Percentiles rank a stretch among this genome's conserved stretches.
Conservation (phyloP, 805 yeast species). For the Komagataella pseudopastoris region DNA sequence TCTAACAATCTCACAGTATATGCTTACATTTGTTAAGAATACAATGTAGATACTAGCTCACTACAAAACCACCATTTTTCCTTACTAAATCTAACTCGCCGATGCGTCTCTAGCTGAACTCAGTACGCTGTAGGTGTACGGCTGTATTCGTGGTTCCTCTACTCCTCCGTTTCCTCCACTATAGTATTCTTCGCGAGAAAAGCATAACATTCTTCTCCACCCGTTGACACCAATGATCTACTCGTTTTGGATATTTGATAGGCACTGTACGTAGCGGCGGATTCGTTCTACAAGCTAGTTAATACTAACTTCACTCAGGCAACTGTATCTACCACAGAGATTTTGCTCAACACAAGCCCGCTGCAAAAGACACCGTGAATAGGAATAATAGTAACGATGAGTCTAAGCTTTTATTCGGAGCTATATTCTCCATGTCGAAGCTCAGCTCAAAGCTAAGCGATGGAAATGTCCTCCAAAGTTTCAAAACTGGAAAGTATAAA, state of each 20-base stretch:
- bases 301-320: constrained; percentile 15
- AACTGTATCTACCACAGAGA: constrained; percentile 76
- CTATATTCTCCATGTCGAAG: constrained; percentile 65
- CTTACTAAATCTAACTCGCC: background rate
- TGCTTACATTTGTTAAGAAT: background rate
- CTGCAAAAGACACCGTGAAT: constrained; percentile 18
- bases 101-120: background rate
- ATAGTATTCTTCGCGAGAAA: background rate
- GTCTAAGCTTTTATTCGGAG: constrained; percentile 77
- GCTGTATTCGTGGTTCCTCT: background rate
- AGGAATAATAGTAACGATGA: constrained; percentile 50
- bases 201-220: background rate
- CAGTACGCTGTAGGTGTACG: background rate
- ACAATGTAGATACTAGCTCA: background rate
- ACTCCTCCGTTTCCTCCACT: background rate
- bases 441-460: constrained; percentile 43
- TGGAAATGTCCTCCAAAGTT: constrained; percentile 30
- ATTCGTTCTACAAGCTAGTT: background rate
- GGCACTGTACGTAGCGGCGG: constrained; percentile 50
- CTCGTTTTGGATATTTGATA: constrained; percentile 83
- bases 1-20: no score
- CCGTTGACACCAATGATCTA: constrained; percentile 24
- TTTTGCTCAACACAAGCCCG: constrained; percentile 20
- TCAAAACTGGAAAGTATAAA: constrained; percentile 63
- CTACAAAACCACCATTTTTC: background rate